Evolutionary conservation across 2,329 filamentous ascomycete species (phyloP), one percentile per base, ranked within the genome.

Genomic region (Colletotrichum gloeosporioides): DNA sequence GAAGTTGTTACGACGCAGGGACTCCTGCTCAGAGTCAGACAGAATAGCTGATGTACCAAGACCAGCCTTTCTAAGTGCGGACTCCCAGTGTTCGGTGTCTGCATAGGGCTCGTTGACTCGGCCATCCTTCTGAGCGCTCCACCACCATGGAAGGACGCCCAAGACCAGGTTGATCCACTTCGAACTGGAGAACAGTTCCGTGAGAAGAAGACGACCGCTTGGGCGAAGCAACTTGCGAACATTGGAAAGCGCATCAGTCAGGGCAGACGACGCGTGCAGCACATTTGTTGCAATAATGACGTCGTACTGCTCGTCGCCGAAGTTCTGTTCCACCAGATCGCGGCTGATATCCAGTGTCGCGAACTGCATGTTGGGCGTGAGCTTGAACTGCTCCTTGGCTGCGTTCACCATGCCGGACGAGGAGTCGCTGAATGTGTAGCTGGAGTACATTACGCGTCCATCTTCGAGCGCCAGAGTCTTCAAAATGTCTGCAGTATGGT

Each of bases 221-320:
- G 71, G 66, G 12, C 22, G 22, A 9, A 74, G 65, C 16, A 74
- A 59, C 29, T 31, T 29, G 9, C 66, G 66, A 6, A 69, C 31
- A 16, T 74, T 74, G 22, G 57, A 22, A 16, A 74, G 66, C 57
- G 27, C 29, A 9, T 31, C 34, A 18, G 13, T 10, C 10, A 74
- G 10, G 15, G 13, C 29, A 13, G 32, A 10, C 1, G 86, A 87
- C 2, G 85, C 84, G 70, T 87, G 84, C 0, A 89, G 76, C 2
- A 86, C 83, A 32, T 82, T 80, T 3, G 82, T 81, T 2, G 84
- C 85, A 22, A 87, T 76, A 12, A 88, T 71, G 7, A 88, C 8
- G 61, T 88, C 86, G 74, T 83, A 87, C 16, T 27, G 15, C 39
- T 57, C 65, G 39, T 55, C 27, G n/a, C 18, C 59, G n/a, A 63